Evolutionary conservation across 805 yeast genomes (phyloP).

Genomic region (Maudiozyma saulgeensis): DNA sequence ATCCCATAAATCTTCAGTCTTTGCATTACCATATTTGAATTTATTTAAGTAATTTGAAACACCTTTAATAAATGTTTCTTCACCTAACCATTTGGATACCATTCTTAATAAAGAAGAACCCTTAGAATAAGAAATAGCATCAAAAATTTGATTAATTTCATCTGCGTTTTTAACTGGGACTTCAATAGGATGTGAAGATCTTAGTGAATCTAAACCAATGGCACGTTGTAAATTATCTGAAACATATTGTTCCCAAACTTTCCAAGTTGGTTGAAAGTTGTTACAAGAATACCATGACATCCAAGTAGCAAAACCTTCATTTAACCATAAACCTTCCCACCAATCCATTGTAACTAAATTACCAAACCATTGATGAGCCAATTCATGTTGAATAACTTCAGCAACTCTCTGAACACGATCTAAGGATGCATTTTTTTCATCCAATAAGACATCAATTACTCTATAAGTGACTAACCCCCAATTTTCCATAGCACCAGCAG

Average conservation of each 20-base stretch:
- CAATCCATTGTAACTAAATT: slow-evolving; percentile 84
- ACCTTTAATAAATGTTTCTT: slow-evolving; percentile 59
- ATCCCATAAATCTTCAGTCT: slow-evolving; percentile 64
- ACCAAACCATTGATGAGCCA: slow-evolving; percentile 91
- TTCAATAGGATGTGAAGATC: slow-evolving; percentile 70
- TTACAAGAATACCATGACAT: slow-evolving; percentile 48
- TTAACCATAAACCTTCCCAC: slow-evolving; percentile 90
- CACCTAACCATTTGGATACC: slow-evolving; percentile 65
- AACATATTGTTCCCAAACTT: slow-evolving; percentile 38
- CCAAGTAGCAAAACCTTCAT: slow-evolving; percentile 88
- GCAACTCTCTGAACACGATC: slow-evolving; percentile 49
- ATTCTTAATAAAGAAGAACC: slow-evolving; percentile 73
- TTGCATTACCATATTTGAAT: slow-evolving; percentile 61
- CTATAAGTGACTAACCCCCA: slow-evolving; percentile 76
- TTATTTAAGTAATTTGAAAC: slow-evolving; percentile 58
- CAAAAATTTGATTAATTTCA: slow-evolving; percentile 76
- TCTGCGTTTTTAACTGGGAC: slow-evolving; percentile 71
- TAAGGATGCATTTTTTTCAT: slow-evolving; percentile 35
- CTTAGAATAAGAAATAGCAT: slow-evolving; percentile 69
- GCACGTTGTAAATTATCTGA: slow-evolving; percentile 23
- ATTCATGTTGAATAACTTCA: slow-evolving; percentile 75
- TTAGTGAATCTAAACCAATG: slow-evolving; percentile 44
- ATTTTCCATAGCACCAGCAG: slow-evolving; percentile 88
- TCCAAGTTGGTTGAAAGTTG: slow-evolving; percentile 71
- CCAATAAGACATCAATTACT: slow-evolving; percentile 40